A percentile compares a stretch with the other conserved stretches of the same genome.
Evolutionary conservation across 768 basidiomycete species (phyloP).

Genomic region (Tephrocybe sp.): DNA sequence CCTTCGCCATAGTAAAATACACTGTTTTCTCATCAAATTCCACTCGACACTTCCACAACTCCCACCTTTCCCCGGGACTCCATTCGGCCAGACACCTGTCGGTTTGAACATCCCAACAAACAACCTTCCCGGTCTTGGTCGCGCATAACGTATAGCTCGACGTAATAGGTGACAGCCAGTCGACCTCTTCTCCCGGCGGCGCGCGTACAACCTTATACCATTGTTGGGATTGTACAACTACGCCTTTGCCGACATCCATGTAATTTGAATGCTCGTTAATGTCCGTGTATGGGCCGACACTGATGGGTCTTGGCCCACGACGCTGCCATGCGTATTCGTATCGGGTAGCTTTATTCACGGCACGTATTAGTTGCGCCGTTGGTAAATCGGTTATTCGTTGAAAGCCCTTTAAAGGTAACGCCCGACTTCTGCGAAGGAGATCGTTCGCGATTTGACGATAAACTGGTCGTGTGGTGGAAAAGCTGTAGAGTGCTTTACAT

Average conservation of each 20-base stretch:
- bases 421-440: conserved; percentile 63
- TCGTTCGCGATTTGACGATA: conserved; percentile 63
- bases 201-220: conserved; percentile 73
- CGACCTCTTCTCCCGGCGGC: conserved; percentile 66
- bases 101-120: conserved; percentile 72
- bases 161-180: conserved; percentile 77
- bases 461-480: conserved; percentile 63
- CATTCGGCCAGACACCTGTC: conserved; percentile 65
- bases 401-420: conserved; percentile 68
- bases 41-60: conserved; percentile 76
- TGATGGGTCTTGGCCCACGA: conserved; percentile 55
- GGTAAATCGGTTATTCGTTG: conserved; percentile 65
- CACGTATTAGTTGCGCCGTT: conserved; percentile 56
- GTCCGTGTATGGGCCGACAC: conserved; percentile 26
- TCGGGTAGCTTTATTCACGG: conserved; percentile 60
- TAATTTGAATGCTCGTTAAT: conserved; percentile 35
- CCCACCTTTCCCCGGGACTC: conserved; percentile 63
- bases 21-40: conserved; percentile 71
- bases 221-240: conserved; percentile 11
- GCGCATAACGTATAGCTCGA: conserved; percentile 75
- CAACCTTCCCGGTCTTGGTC: conserved; percentile 71
- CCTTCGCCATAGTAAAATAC: conserved; percentile 74
- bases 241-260: conserved; percentile 30
- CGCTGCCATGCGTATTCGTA: conserved; percentile 63
- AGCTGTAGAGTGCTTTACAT: conserved; percentile 57